A percentile compares a stretch with the other conserved stretches of the same genome.
Conservation (phyloP, 495 filamentous ascomycete genomes). For the Xylaria bambusicola region DNA sequence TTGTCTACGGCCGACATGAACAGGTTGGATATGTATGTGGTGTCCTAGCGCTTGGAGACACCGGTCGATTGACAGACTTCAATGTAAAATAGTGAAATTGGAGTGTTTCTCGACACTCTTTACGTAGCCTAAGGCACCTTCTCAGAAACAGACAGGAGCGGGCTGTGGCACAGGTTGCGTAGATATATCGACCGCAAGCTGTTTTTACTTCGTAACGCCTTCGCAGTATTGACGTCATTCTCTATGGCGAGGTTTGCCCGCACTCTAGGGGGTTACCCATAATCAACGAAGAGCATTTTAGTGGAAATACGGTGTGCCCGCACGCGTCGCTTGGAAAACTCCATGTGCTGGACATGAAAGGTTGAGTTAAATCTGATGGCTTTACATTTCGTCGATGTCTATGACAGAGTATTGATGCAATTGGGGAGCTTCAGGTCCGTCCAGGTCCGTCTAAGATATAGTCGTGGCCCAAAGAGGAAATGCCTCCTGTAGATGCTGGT, state of each 20-base stretch:
- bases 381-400: not conserved
- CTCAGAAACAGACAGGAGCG: not conserved
- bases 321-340: not conserved
- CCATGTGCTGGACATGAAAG: not conserved
- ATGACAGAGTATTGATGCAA: slow-evolving; percentile 7
- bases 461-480: not conserved
- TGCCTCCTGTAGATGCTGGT: not conserved
- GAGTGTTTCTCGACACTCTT: no score
- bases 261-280: not conserved
- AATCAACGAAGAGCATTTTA: not conserved
- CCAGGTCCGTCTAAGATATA: not conserved
- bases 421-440: not conserved
- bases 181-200: not conserved
- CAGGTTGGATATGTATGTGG: not conserved
- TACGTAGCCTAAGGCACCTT: no score
- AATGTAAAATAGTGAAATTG: no score
- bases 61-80: no score
- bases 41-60: not conserved
- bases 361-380: not conserved
- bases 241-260: not conserved
- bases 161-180: not conserved
- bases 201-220: not conserved
- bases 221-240: slow-evolving; percentile 2
- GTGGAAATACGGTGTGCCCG: not conserved
- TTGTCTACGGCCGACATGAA: slow-evolving; percentile 21